Evolutionary conservation across 2,329 filamentous ascomycete species (phyloP).

Genomic region (Blumeria graminis): DNA sequence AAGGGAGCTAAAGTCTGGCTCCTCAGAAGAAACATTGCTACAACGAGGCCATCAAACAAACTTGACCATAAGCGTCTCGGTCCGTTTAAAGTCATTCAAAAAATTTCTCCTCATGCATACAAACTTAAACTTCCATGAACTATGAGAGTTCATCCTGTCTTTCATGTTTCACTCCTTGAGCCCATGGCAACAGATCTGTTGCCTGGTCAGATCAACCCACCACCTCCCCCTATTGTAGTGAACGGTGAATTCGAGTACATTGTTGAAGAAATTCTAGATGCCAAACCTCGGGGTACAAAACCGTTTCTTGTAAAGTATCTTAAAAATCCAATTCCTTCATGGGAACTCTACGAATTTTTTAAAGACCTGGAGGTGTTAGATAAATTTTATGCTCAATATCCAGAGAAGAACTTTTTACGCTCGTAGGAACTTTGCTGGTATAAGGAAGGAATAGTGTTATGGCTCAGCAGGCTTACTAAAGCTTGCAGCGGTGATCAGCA

Average conservation of each 20-base stretch:
- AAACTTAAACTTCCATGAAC: background rate
- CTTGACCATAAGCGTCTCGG: constrained; percentile 2
- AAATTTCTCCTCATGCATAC: background rate
- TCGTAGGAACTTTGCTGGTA: background rate
- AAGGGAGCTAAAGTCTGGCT: background rate
- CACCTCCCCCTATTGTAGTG: background rate
- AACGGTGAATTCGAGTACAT: background rate
- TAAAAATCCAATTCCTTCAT: background rate
- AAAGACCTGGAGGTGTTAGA: too few relatives aligned
- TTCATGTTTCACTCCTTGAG: constrained; percentile 3
- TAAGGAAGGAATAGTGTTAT: background rate
- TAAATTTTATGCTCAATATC: background rate
- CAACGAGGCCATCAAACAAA: constrained; percentile 1
- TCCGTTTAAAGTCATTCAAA: constrained; percentile 2
- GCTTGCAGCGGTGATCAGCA: too few relatives aligned
- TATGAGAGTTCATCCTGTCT: constrained; percentile 2
- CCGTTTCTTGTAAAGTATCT: background rate
- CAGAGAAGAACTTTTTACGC: background rate
- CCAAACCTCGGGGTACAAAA: background rate
- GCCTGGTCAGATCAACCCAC: background rate
- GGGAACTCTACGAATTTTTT: too few relatives aligned
- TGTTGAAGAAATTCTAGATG: background rate
- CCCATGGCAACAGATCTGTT: background rate
- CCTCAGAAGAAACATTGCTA: constrained; percentile 1
- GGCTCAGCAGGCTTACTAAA: too few relatives aligned